Evolutionary conservation across 768 basidiomycete species (phyloP), one percentile per base, ranked within the genome.

Genomic region (Paxillus involutus): DNA sequence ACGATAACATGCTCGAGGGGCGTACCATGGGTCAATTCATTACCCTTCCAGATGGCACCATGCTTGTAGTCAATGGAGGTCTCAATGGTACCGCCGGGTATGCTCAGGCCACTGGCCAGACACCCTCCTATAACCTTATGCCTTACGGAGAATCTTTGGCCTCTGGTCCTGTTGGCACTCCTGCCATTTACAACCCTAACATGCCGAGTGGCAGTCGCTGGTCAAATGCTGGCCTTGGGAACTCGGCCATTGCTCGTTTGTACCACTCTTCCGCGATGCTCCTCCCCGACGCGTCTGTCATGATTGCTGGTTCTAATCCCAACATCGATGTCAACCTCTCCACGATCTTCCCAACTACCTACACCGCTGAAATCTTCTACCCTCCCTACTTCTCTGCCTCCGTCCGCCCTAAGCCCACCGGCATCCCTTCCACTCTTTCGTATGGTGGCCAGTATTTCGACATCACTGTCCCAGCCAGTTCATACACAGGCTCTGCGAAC

Each of bases 21-120:
- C 81, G 92, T 30, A 91, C 89, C 17, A 98, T 98, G 94, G 92
- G 94, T 16, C 90, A 93, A 65, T 94, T 96, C 71, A 88, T 95
- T 73, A 79, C 81, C 49, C 84, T 97, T 5, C 85, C 93, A 0
- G 83, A 91, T 42, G 88, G 87, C 10, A 88, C 81, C 44, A 53
- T 94, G 10, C 75, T 94, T 19, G 79, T 93, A 37, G 73, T 93
- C 57, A 96, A 95, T 65, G 94, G 94, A 53, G 94, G 78, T 29
- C 45, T 63, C 6, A 94, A 92, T 62, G 94, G 94, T 24, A 96
- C 93, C 1, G 94, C 94, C 36, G 94, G 94, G 16, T 97, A 94
- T 66, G 78, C 91, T 7, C 75, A 81, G 43, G 68, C 75, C 3
- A 83, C 81, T 6, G 80, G 81, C 4, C 54, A 61, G 47, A 79